phyloP scores from a whole-genome alignment of 2,329 filamentous ascomycete species.

The Orbilia blumenaviensis region DNA sequence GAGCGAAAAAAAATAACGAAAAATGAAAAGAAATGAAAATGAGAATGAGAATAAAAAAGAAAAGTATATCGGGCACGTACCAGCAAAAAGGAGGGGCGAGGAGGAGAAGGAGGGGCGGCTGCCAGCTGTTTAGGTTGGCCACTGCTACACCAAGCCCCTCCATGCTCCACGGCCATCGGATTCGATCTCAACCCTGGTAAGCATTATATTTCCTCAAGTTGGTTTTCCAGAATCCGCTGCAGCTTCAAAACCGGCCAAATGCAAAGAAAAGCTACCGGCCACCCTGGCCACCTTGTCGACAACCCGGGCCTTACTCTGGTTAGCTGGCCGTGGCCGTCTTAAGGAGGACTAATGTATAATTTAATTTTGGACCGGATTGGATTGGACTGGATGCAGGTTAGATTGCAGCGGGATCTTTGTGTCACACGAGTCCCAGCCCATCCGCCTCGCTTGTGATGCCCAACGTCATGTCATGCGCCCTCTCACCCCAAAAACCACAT shows the following conservation, averaged over 20 bases:
- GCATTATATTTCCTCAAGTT: too few species aligned
- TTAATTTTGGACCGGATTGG: too few species aligned
- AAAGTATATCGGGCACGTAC: too few species aligned
- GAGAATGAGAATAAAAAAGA: too few species aligned
- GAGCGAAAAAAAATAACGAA: too few species aligned
- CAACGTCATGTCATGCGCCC: conserved; percentile 21
- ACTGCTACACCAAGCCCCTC: too few species aligned
- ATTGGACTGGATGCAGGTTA: conserved; percentile 11
- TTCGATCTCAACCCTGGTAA: too few species aligned
- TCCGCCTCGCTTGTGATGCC: conserved; percentile 16
- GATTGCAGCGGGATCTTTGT: conserved; percentile 13
- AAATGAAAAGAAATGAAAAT: too few species aligned
- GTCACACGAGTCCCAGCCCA: conserved; percentile 20
- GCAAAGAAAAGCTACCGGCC: background rate
- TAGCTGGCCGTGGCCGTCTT: background rate
- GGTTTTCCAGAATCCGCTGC: background rate
- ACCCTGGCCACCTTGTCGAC: background rate
- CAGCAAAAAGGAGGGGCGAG: too few species aligned
- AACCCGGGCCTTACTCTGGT: background rate
- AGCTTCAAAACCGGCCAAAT: background rate
- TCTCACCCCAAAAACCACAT: background rate
- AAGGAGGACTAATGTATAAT: conserved; percentile 7
- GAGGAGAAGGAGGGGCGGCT: too few species aligned
- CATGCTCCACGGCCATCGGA: too few species aligned
- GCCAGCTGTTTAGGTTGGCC: too few species aligned